Conservation (phyloP, 345 rosid species). For the Schrenkiella parvula region DNA sequence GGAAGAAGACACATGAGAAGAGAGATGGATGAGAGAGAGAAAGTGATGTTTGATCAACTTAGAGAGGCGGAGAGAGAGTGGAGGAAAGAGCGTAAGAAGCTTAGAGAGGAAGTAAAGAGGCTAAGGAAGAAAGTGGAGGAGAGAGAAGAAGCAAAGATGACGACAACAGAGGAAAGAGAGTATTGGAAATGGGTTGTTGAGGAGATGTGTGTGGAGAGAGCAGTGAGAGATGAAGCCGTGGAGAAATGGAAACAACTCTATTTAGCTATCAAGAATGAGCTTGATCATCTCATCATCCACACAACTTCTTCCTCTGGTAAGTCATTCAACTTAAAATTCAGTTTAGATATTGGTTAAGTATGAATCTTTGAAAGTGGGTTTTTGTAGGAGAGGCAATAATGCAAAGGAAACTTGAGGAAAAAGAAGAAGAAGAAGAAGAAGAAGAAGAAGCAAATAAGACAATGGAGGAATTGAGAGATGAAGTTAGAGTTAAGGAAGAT, state of each 20-base stretch:
- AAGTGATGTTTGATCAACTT: slow-evolving; percentile 39
- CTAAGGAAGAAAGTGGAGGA: slow-evolving; percentile 44
- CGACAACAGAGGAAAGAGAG: slow-evolving; percentile 31
- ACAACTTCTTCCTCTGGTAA: slow-evolving; percentile 45
- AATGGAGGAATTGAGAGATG: slow-evolving; percentile 52
- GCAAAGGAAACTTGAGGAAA: slow-evolving; percentile 45
- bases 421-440: slow-evolving; percentile 32
- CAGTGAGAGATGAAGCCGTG: slow-evolving; percentile 63
- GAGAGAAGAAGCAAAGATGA: slow-evolving; percentile 42
- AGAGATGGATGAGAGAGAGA: slow-evolving; percentile 42
- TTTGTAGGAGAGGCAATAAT: slow-evolving; percentile 40
- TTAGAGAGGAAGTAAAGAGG: slow-evolving; percentile 46
- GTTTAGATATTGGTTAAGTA: background rate
- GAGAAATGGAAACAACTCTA: slow-evolving; percentile 88
- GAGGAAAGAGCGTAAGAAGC: slow-evolving; percentile 46
- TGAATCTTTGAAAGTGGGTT: slow-evolving; percentile 1
- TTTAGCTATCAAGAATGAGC: slow-evolving; percentile 78
- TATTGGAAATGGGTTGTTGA: slow-evolving; percentile 44
- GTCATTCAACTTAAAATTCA: background rate
- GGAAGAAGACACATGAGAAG: slow-evolving; percentile 39
- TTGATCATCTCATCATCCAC: slow-evolving; percentile 71
- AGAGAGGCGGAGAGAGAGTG: slow-evolving; percentile 45
- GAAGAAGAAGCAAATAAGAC: slow-evolving; percentile 16
- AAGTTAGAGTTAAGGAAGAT: slow-evolving; percentile 49
- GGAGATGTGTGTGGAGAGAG: slow-evolving; percentile 65